phyloP scores from a whole-genome alignment of 768 basidiomycete genomes.

The Pleurotus eryngii region DNA sequence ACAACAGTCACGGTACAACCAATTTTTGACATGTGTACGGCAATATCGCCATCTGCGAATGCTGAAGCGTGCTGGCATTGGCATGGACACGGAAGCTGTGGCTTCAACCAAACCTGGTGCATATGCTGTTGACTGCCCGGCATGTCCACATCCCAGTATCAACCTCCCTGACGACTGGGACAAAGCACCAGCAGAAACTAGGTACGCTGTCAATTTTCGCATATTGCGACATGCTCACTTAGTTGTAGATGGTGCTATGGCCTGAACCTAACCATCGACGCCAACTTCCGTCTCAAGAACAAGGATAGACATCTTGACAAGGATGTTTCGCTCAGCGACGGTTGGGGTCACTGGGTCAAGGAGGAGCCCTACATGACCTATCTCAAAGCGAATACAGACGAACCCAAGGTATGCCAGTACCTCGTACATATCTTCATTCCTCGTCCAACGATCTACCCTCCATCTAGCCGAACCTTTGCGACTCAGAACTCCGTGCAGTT shows the following conservation, averaged over 20 bases:
- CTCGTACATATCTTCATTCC: background rate
- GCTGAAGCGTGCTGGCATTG: conserved; percentile 20
- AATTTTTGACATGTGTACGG: conserved; percentile 3
- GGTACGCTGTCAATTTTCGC: background rate
- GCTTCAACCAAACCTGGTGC: conserved; percentile 12
- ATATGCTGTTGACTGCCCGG: conserved; percentile 19
- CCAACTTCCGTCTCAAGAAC: conserved; percentile 29
- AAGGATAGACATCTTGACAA: conserved; percentile 18
- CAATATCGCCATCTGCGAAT: conserved; percentile 19
- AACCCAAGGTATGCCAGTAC: conserved; percentile 11
- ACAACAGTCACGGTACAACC: conserved; percentile 4
- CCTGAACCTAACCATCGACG: conserved; percentile 24
- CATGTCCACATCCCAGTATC: conserved; percentile 20
- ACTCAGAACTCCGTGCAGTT: conserved; percentile 10
- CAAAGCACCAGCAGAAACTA: background rate
- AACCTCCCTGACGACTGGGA: conserved; percentile 16
- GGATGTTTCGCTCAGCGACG: conserved; percentile 15
- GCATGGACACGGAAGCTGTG: conserved; percentile 8
- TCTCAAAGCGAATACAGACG: conserved; percentile 3
- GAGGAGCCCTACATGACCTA: conserved; percentile 6
- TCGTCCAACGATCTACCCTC: background rate
- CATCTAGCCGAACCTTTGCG: conserved; percentile 10
- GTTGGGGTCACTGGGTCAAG: conserved; percentile 18
- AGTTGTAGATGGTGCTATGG: conserved; percentile 23
- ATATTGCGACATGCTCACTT: too few species aligned